Evolutionary conservation across 139 green algal species (phyloP), one percentile per base, ranked within the genome.

Genomic region (Coelastrella sp.): DNA sequence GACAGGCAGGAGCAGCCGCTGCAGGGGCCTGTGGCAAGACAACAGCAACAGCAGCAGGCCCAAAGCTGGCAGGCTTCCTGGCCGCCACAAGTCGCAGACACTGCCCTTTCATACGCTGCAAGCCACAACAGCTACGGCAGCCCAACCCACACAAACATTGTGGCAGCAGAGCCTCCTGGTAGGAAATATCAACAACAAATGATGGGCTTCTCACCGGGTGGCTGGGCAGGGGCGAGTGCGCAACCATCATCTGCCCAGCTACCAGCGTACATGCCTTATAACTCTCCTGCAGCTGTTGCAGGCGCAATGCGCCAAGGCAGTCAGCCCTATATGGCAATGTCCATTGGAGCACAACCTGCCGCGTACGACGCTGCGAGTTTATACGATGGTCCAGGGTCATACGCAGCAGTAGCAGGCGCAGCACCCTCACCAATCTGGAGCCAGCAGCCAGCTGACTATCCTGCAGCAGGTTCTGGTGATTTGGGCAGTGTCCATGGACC

Each of bases 401-500:
- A 78, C n/a, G 7, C 20, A 9, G 17, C 4, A 78, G 17, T 9
- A 27, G 17, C 72, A 78, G 72, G 72, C 11, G 72, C 72, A 78
- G 72, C 72, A 78, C 20, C 65, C 25, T n/a, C 75, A 83, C 27
- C 78, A 24, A 63, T 11, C 14, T 25, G 58, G 57, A 27, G 49
- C 19, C 49, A 59, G 78, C 78, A 59, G 35, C 78, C 58, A 14
- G 78, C 14, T 19, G 5, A 12, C 20, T 83, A 83, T 73, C 22
- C 82, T 49, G 82, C 82, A 87, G 82, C 82, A 63, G 59, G 78
- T 61, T 10, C 27, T 66, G 74, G 24, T 35, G 4, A 17, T 78
- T 11, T 6, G 6, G 3, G 74, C 74, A 81, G 24, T 49, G 15
- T 35, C 3, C 22, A 15, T 22, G 15, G 35, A 49, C 6, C 3